Evolutionary conservation across 2,329 filamentous ascomycete species (phyloP).

Genomic region (Dendryphion nanum): DNA sequence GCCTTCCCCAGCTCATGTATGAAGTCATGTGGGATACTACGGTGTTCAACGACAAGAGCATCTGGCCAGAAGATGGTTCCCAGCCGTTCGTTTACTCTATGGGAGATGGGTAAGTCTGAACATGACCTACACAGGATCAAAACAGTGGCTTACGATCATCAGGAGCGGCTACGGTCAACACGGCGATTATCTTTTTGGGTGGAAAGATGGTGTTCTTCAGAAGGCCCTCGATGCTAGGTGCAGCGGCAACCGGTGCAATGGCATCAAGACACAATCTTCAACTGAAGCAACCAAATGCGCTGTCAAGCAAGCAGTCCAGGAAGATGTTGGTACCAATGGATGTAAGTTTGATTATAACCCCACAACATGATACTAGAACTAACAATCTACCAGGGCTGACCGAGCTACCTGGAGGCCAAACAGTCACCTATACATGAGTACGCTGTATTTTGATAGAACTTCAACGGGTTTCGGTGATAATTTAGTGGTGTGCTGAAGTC

Average conservation of each 20-base stretch:
- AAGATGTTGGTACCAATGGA: constrained; percentile 13
- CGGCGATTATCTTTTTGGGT: constrained; percentile 38
- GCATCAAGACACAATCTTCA: constrained; percentile 21
- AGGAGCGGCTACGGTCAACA: constrained; percentile 26
- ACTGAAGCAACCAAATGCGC: constrained; percentile 15
- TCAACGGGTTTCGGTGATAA: too few species aligned
- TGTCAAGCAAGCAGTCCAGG: constrained; percentile 18
- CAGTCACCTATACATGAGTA: constrained; percentile 9
- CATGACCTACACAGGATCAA: too few species aligned
- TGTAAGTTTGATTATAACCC: constrained; percentile 11
- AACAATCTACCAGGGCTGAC: constrained; percentile 13
- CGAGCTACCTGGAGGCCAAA: constrained; percentile 16
- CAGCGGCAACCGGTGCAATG: constrained; percentile 35
- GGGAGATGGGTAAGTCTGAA: constrained; percentile 44
- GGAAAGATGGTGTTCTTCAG: constrained; percentile 51
- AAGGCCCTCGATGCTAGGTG: constrained; percentile 35
- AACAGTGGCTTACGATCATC: too few species aligned
- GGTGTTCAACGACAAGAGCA: constrained; percentile 20
- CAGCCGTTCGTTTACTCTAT: constrained; percentile 30
- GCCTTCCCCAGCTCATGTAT: constrained; percentile 47
- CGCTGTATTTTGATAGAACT: not conserved
- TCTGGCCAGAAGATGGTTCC: constrained; percentile 22
- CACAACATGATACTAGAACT: constrained; percentile 1
- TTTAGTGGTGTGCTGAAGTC: too few species aligned
- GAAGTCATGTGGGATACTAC: constrained; percentile 48